Conservation (phyloP, 2,329 filamentous ascomycete species). For the Chaetomiaceae sp. region DNA sequence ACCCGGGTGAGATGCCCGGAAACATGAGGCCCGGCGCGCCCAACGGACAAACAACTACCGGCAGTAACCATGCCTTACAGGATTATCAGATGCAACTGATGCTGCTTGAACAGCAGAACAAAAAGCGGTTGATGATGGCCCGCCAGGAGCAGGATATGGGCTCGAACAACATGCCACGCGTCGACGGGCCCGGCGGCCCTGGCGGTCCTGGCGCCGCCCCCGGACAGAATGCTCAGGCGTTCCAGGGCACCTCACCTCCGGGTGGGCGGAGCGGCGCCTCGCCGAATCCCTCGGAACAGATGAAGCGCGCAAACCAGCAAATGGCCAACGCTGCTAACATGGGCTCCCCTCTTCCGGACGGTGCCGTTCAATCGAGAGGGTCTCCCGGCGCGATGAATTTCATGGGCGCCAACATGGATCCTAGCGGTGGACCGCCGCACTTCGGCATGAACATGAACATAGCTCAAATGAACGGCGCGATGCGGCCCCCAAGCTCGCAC, state of each 20-base stretch:
- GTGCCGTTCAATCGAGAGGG: constrained; percentile 55
- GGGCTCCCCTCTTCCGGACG: constrained; percentile 68
- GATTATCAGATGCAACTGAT: constrained; percentile 90
- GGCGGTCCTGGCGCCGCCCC: constrained; percentile 51
- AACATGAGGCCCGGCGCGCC: constrained; percentile 55
- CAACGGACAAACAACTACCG: constrained; percentile 45
- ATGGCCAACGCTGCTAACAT: constrained; percentile 61
- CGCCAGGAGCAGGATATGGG: constrained; percentile 67
- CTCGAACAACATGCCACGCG: constrained; percentile 44
- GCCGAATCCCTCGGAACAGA: constrained; percentile 72
- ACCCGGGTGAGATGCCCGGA: constrained; percentile 53
- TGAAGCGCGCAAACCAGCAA: constrained; percentile 73
- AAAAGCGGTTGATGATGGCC: constrained; percentile 80
- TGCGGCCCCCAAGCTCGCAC: constrained; percentile 67
- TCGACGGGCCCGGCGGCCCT: constrained; percentile 48
- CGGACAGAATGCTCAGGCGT: constrained; percentile 57
- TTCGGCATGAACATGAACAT: constrained; percentile 56
- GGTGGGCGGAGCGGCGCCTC: constrained; percentile 66
- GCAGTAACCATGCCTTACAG: constrained; percentile 74
- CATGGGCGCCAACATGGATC: constrained; percentile 60
- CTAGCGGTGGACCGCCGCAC: constrained; percentile 51
- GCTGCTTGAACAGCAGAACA: constrained; percentile 82
- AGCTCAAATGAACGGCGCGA: constrained; percentile 57
- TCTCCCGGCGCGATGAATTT: constrained; percentile 62
- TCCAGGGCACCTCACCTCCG: constrained; percentile 67